Conservation (phyloP, 352 stramenopile genomes). For the Pythium dissimile region DNA sequence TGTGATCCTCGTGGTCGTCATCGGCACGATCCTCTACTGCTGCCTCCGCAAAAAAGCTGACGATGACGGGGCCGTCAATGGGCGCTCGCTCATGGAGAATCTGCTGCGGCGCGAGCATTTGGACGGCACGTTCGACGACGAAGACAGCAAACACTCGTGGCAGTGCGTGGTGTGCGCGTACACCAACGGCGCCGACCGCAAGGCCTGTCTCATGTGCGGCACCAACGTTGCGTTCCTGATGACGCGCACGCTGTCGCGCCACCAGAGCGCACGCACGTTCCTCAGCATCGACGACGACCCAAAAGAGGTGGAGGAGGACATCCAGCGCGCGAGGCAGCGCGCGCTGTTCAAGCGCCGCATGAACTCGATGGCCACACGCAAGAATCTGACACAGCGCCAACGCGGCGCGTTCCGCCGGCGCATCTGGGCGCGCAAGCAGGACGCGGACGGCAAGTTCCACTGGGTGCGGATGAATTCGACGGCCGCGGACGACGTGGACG, state of each 20-base stretch:
- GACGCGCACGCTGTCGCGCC: constrained; percentile 27
- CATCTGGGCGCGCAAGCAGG: constrained; percentile 60
- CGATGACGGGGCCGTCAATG: constrained; percentile 13
- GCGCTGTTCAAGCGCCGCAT: constrained; percentile 66
- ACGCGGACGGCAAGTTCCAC: constrained; percentile 64
- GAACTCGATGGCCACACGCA: constrained; percentile 56
- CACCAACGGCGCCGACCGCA: constrained; percentile 38
- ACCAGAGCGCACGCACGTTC: constrained; percentile 56
- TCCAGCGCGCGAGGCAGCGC: constrained; percentile 38
- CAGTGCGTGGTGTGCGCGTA: constrained; percentile 72
- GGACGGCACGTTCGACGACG: constrained; percentile 46
- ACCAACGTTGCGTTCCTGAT: constrained; percentile 35
- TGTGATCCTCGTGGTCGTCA: constrained; percentile 18
- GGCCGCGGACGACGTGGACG: constrained; percentile 26
- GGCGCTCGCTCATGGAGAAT: constrained; percentile 38
- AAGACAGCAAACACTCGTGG: constrained; percentile 50
- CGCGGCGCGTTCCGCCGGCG: constrained; percentile 59
- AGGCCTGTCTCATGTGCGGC: constrained; percentile 65
- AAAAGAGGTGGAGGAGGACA: constrained; percentile 30
- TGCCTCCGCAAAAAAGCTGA: constrained; percentile 36
- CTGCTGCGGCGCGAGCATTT: constrained; percentile 61
- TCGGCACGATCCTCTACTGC: constrained; percentile 43
- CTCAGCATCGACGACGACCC: constrained; percentile 34
- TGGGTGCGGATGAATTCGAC: constrained; percentile 68
- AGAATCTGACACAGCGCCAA: constrained; percentile 65